Evolutionary conservation across 169 alveolate genomes (phyloP), one percentile per base, ranked within the genome.

Genomic region (Cryptosporidium tyzzeri): DNA sequence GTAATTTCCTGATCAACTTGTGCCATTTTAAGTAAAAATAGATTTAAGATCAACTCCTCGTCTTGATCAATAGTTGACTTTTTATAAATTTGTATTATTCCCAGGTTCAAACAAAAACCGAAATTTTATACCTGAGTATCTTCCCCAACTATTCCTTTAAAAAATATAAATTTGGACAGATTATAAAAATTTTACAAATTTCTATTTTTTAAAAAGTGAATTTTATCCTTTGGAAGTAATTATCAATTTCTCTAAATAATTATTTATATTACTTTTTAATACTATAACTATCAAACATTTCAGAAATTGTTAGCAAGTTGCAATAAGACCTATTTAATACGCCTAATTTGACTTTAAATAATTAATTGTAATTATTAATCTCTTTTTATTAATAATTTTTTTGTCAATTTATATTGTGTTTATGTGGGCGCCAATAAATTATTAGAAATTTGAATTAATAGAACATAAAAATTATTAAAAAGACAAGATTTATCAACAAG

Each of bases 1-100:
- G 26, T 16, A 39, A 80, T 65, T 5, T 50, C 23, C n/a, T 33
- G 55, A 73, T 73, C 86, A 2, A 73, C 50, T 31, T 73, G 70
- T 45, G 86, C 31, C 86, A 73, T 73, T 58, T 21, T 73, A 1
- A 33, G 5, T 65, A 55, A 35, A 55, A 55, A n/a, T 55, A n/a
- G 14, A 55, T 26, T 23, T 21, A 55, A 14, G 55, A n/a, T 55
- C 23, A 55, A 23, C 39, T 55, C 67, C 62, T 48, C 41, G 58
- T 70, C 45, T 39, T 70, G n/a, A 67, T 67, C 31, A 67, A 18
- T 31, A 16, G 7, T 33, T 10, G 73, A 67, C 50, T 37, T 33
- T 26, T 21, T 41, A 33, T 3, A 21, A 33, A 67, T 2, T 67
- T 14, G 33, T 55, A 10, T 23, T 29, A 55, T 21, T n/a, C 67